Evolutionary conservation across 768 basidiomycete genomes (phyloP).

Genomic region (Roridomyces roridus): DNA sequence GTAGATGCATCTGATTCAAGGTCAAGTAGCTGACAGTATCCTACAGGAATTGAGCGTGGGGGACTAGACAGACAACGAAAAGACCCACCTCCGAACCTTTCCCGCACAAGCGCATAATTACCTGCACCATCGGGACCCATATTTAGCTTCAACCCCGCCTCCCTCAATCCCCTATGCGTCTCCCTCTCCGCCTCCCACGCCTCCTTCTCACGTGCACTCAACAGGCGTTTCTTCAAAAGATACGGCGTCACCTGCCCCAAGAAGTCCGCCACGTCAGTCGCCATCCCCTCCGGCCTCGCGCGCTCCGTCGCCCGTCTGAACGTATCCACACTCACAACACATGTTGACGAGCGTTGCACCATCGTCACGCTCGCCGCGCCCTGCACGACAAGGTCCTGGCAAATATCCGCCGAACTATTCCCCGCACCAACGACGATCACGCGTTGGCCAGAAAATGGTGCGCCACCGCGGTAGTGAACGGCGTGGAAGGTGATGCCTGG

Average conservation of each 20-base stretch:
- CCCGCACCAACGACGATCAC: conserved; percentile 45
- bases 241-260: conserved; percentile 31
- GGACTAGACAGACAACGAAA: not conserved
- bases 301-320: conserved; percentile 6
- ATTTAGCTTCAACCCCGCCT: conserved; percentile 44
- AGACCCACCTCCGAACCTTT: conserved; percentile 39
- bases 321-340: conserved; percentile 30
- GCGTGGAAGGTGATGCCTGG: conserved; percentile 40
- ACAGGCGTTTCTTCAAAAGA: conserved; percentile 27
- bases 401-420: conserved; percentile 45
- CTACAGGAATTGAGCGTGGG: not conserved
- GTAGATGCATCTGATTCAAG: no score
- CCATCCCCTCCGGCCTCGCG: conserved; percentile 27
- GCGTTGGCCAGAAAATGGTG: conserved; percentile 36
- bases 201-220: conserved; percentile 22
- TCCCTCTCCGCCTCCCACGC: conserved; percentile 31
- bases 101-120: conserved; percentile 31
- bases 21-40: conserved; percentile 14
- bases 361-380: conserved; percentile 45
- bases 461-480: conserved; percentile 32
- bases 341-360: no score
- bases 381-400: conserved; percentile 41
- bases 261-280: conserved; percentile 33
- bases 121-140: conserved; percentile 42
- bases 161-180: conserved; percentile 38